Evolutionary conservation across 495 filamentous ascomycete species (phyloP).

Genomic region (Podospora conica): DNA sequence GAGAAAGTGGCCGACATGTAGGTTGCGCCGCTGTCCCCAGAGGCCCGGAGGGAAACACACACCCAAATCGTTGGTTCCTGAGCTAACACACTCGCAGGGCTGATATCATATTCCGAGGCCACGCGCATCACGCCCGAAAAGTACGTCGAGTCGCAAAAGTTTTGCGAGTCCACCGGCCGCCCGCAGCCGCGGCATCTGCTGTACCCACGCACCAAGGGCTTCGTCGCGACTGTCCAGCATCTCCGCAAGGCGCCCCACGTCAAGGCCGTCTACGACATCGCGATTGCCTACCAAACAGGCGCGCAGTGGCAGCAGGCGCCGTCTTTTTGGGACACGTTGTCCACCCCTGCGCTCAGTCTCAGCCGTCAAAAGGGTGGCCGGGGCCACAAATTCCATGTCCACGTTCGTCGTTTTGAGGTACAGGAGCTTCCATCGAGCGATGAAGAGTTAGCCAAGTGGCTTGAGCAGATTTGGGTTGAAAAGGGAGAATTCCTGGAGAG

Average conservation of each 20-base stretch:
- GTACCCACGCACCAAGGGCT: constrained; percentile 52
- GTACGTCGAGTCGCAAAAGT: constrained; percentile 41
- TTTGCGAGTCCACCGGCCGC: constrained; percentile 41
- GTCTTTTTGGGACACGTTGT: constrained; percentile 47
- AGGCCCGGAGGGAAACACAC: not conserved
- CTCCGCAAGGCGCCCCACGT: constrained; percentile 46
- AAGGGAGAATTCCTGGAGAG: constrained; percentile 48
- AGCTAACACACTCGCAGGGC: constrained; percentile 34
- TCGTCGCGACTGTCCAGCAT: constrained; percentile 49
- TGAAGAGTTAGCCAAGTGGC: constrained; percentile 43
- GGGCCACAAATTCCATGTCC: constrained; percentile 46
- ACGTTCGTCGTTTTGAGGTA: constrained; percentile 42
- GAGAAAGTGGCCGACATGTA: constrained; percentile 50
- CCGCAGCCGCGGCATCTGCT: constrained; percentile 48
- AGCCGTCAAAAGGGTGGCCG: constrained; percentile 1
- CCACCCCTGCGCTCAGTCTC: constrained; percentile 31
- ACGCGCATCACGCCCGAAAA: constrained; percentile 51
- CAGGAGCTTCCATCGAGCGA: constrained; percentile 42
- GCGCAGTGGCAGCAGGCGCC: constrained; percentile 42
- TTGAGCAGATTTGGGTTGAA: constrained; percentile 48
- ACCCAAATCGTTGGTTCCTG: not conserved
- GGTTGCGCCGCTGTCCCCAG: constrained; percentile 8
- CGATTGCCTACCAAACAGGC: constrained; percentile 47
- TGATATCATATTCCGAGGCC: constrained; percentile 54
- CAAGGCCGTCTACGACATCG: constrained; percentile 54